Evolutionary conservation across 2,329 filamentous ascomycete species (phyloP), one percentile per base, ranked within the genome.

Genomic region (Botrytis tulipae): DNA sequence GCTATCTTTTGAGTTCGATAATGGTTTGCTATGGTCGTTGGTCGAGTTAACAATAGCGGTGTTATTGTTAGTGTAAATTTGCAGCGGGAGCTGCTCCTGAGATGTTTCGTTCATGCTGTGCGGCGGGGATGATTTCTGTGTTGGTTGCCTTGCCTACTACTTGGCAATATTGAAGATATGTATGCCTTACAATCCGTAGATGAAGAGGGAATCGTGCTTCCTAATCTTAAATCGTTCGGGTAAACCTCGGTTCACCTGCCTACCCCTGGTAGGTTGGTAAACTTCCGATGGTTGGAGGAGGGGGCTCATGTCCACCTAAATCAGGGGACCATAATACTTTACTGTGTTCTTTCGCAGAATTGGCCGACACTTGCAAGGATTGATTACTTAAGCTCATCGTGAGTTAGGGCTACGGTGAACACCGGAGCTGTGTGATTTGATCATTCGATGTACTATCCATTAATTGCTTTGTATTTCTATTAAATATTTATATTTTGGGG

Each of bases 81-180:
- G 29, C 60, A 62, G 32, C 60, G 60, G 60, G 18, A 40, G 60
- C 60, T 62, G 60, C 25, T 62, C 32, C 60, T 62, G 60, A 62
- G 32, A 62, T 37, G 18, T 62, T 62, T 35, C 60, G 20, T 4
- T 62, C 60, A 62, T 62, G 60, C 16, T 62, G 60, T 62, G 32
- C 32, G 32, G 60, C 32, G 60, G 25, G 32, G 60, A 62, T 20
- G 18, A 40, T 40, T 40, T 40, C 60, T 62, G 25, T 37, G 32
- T 62, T 62, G 20, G 32, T 62, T 62, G 32, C 60, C 60, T 37
- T 40, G 60, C 60, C 29, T 40, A 40, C 18, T 62, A 32, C 32
- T 25, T 62, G 32, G 20, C 37, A 62, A 40, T 25, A 22, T 40
- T 62, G 18, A 62, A 20, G 20, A 25, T 62, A 35, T 62, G 60